phyloP scores from a whole-genome alignment of 2,329 filamentous ascomycete genomes.

The Clarireedia homoeocarpa region DNA sequence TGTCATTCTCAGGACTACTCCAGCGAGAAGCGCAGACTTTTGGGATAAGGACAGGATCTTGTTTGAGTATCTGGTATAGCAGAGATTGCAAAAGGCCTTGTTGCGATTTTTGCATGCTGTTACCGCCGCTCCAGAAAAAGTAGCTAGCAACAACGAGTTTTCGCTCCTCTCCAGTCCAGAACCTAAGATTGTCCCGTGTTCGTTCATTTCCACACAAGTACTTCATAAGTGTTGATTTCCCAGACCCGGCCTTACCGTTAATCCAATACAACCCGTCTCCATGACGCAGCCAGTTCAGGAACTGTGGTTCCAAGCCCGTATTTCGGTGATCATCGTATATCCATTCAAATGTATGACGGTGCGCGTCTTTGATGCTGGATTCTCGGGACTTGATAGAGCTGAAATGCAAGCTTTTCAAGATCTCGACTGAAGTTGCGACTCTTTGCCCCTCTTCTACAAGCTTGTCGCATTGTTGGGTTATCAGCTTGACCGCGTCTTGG shows the following conservation, averaged over 20 bases:
- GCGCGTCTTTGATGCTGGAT: not conserved
- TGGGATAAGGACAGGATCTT: not conserved
- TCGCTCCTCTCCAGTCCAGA: conserved; percentile 22
- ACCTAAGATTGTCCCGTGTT: conserved; percentile 6
- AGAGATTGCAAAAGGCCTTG: conserved; percentile 12
- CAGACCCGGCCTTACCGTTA: conserved; percentile 15
- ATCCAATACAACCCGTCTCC: conserved; percentile 15
- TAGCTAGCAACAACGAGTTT: conserved; percentile 30
- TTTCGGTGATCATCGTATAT: not conserved
- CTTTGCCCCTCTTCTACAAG: not conserved
- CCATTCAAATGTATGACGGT: not conserved
- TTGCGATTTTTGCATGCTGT: conserved; percentile 13
- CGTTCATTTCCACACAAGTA: conserved; percentile 11
- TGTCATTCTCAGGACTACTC: not conserved
- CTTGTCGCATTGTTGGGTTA: not conserved
- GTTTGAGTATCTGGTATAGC: conserved; percentile 3
- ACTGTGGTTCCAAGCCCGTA: not conserved
- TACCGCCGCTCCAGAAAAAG: conserved; percentile 39
- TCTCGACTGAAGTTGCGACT: not conserved
- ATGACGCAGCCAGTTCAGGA: conserved; percentile 10
- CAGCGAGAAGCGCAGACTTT: not conserved
- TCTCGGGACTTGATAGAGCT: not conserved
- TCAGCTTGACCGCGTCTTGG: not conserved
- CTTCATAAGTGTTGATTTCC: conserved; percentile 19
- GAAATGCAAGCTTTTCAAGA: not conserved